Percentiles rank a stretch among this genome's conserved stretches.
Conservation (phyloP, 257 asterid genomes). For the Capsicum rhomboideum region DNA sequence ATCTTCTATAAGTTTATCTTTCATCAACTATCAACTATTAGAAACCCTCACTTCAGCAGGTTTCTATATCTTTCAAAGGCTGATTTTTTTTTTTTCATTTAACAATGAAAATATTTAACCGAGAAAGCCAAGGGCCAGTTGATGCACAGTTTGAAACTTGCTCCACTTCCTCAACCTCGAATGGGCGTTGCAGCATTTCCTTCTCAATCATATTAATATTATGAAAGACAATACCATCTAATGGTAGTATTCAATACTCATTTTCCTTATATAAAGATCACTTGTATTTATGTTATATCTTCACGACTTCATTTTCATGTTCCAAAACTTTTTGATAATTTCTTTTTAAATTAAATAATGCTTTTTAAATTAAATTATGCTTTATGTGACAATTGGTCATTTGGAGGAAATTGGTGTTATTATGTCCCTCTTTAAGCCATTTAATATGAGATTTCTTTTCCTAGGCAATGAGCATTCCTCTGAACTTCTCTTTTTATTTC, state of each 20-base stretch:
- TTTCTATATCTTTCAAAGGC: neutral
- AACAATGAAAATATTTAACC: neutral
- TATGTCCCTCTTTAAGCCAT: neutral
- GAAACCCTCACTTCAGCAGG: neutral
- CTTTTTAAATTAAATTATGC: neutral
- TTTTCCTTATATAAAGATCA: neutral
- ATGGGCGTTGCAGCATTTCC: neutral
- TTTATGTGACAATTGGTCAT: neutral
- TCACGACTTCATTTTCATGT: neutral
- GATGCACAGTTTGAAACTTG: neutral
- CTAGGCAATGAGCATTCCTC: neutral
- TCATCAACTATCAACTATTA: neutral
- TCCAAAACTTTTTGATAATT: neutral
- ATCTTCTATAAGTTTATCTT: neutral
- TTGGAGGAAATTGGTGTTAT: neutral
- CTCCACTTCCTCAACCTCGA: neutral
- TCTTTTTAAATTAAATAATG: no score
- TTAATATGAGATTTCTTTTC: neutral
- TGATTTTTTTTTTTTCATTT: neutral
- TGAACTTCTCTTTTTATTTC: neutral
- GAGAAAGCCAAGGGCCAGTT: neutral
- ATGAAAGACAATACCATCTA: neutral
- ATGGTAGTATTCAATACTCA: neutral
- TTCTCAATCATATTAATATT: neutral
- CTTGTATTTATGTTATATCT: neutral